Evolutionary conservation across 306 rosid species (phyloP).

Genomic region (Pterocarpus santalinus): DNA sequence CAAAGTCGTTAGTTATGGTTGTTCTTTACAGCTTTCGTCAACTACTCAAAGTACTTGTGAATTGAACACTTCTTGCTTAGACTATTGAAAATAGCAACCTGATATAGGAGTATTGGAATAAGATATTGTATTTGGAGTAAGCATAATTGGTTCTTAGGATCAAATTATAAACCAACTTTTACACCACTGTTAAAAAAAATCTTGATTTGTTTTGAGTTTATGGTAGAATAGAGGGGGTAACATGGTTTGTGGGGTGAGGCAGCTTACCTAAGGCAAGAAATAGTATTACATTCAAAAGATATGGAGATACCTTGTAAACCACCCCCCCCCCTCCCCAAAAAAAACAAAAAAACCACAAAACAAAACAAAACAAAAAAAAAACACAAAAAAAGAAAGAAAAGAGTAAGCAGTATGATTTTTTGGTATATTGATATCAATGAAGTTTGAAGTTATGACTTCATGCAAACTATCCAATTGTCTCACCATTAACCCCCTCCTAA

Average conservation of each 20-base stretch:
- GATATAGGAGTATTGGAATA: background rate
- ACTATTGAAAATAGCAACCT: background rate
- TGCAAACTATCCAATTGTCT: no score
- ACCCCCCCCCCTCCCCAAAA: no score
- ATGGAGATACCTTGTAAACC: background rate
- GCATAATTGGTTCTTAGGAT: no score
- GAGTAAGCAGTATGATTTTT: background rate
- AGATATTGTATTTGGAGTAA: background rate
- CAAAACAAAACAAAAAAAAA: no score
- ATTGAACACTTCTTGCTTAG: background rate
- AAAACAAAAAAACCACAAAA: background rate
- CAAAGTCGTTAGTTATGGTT: background rate
- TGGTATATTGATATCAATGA: no score
- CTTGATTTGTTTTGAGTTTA: background rate
- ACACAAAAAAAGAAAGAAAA: background rate
- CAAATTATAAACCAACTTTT: no score
- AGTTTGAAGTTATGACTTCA: no score
- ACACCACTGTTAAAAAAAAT: background rate
- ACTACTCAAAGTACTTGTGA: background rate
- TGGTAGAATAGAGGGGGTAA: background rate
- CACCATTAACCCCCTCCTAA: no score
- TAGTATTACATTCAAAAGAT: background rate
- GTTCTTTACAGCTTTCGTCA: constrained; percentile 6
- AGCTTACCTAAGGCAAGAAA: background rate
- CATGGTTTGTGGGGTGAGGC: background rate